These are phyloP conservation scores for Colletotrichum karsti DNA, from an alignment of 2,329 filamentous ascomycete species.

Conservation along the genomic window DNA sequence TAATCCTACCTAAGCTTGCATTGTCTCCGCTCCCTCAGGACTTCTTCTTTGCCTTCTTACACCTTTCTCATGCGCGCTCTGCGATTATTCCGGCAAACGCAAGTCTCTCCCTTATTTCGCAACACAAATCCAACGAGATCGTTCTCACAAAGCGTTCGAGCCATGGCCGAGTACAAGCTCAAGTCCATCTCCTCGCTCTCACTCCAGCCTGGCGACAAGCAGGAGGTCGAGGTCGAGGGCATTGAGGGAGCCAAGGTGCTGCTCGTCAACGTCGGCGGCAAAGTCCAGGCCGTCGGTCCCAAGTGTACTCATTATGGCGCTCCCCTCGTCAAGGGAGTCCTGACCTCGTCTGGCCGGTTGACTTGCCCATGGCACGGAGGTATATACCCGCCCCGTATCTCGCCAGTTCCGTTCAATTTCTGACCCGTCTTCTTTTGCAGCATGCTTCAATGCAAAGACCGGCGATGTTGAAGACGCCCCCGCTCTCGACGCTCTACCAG, in stretches of 20 bases:
- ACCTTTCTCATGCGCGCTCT: conserved; percentile 19
- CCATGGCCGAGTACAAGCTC: conserved; percentile 73
- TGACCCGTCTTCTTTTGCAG: conserved; percentile 50
- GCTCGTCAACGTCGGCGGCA: conserved; percentile 79
- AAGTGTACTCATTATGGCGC: conserved; percentile 95
- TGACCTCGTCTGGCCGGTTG: conserved; percentile 82
- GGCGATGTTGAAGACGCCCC: conserved; percentile 97
- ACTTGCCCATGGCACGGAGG: conserved; percentile 98
- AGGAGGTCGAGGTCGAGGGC: conserved; percentile 90
- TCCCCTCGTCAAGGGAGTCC: conserved; percentile 84
- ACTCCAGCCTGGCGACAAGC: conserved; percentile 82
- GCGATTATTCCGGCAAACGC: background rate
- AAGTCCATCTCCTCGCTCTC: conserved; percentile 80
- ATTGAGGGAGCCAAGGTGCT: conserved; percentile 87
- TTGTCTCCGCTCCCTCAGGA: background rate
- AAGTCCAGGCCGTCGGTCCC: conserved; percentile 80
- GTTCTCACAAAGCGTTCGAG: conserved; percentile 38
- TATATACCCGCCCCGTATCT: conserved; percentile 47
- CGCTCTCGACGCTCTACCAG: conserved; percentile 84
- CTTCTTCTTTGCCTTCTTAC: no score
- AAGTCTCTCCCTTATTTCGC: background rate
- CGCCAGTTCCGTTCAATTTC: background rate
- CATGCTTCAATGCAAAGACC: conserved; percentile 89
- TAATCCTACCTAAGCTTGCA: background rate
- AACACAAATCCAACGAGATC: conserved; percentile 1